A percentile compares a stretch with the other conserved stretches of the same genome.
These are phyloP conservation scores for Xerocomus nothofagi DNA, from an alignment of 1,284 basidiomycete genomes.

Conservation along the genomic window DNA sequence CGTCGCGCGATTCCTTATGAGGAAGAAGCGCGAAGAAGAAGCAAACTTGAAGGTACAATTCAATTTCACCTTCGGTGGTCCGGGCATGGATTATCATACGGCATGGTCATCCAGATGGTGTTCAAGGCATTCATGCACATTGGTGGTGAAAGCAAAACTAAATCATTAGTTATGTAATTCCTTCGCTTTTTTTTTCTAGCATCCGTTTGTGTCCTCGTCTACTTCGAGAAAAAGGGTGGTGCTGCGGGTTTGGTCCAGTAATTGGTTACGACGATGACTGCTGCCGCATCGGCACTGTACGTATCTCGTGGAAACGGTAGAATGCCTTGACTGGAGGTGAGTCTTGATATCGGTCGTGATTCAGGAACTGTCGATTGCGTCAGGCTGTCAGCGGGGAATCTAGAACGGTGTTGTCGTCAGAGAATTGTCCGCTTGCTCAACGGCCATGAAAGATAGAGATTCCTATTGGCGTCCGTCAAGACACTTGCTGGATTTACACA, in stretches of 20 bases:
- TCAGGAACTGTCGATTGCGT: not conserved
- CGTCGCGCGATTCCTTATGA: constrained; percentile 33
- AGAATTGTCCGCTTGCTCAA: not conserved
- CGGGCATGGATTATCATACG: constrained; percentile 37
- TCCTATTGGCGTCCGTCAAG: constrained; percentile 39
- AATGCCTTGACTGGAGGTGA: constrained; percentile 41
- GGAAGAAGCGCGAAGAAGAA: constrained; percentile 42
- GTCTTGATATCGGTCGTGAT: constrained; percentile 12
- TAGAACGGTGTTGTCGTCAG: not conserved
- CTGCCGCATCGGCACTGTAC: not conserved
- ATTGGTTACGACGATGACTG: not conserved
- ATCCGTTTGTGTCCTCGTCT: not conserved
- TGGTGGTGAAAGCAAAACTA: not conserved
- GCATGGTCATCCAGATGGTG: constrained; percentile 3
- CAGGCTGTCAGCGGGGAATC: not conserved
- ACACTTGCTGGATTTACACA: constrained; percentile 34
- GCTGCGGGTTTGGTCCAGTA: not conserved
- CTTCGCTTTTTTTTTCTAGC: not conserved
- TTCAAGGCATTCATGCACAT: not conserved
- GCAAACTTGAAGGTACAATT: constrained; percentile 44
- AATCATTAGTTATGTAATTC: not conserved
- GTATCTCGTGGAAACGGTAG: constrained; percentile 50
- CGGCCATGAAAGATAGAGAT: constrained; percentile 30
- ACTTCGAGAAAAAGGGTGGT: not conserved
- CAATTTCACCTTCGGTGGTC: constrained; percentile 42